These are phyloP conservation scores for Amylocystis lapponica DNA, from an alignment of 768 basidiomycete species.

Conservation along the genomic window DNA sequence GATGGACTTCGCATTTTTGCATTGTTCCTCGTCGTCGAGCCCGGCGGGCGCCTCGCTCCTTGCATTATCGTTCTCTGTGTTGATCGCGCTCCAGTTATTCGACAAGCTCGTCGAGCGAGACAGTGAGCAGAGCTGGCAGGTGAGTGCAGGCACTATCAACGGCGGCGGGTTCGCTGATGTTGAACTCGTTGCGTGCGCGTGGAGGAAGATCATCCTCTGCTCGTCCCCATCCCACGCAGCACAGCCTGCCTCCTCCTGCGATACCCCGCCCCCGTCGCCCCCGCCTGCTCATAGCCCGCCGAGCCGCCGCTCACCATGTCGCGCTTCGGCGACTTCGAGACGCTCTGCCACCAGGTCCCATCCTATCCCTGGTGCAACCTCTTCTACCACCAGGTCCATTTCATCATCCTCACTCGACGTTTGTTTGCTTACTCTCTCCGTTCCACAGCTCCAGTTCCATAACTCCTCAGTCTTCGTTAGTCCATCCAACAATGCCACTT, in stretches of 20 bases:
- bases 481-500: conserved; percentile 35
- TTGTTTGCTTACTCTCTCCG: conserved; percentile 10
- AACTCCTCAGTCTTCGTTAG: conserved; percentile 31
- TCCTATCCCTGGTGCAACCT: conserved; percentile 93
- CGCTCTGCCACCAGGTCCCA: conserved; percentile 62
- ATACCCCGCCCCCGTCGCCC: not conserved
- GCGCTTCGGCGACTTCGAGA: conserved; percentile 68
- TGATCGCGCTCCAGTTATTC: too few relatives aligned
- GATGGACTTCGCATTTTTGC: too few relatives aligned
- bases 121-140: not conserved
- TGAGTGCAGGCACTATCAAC: not conserved
- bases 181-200: not conserved
- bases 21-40: not conserved
- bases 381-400: conserved; percentile 78
- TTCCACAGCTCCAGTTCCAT: conserved; percentile 26
- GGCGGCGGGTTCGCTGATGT: not conserved
- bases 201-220: too few relatives aligned
- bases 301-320: conserved; percentile 33
- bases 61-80: too few relatives aligned
- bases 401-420: conserved; percentile 7
- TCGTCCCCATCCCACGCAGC: too few relatives aligned
- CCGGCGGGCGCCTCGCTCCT: not conserved
- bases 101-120: too few relatives aligned
- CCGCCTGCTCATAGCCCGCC: not conserved
- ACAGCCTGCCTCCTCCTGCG: not conserved